These are phyloP conservation scores for Quercus alba DNA, from an alignment of 306 rosid genomes.

Conservation along the genomic window DNA sequence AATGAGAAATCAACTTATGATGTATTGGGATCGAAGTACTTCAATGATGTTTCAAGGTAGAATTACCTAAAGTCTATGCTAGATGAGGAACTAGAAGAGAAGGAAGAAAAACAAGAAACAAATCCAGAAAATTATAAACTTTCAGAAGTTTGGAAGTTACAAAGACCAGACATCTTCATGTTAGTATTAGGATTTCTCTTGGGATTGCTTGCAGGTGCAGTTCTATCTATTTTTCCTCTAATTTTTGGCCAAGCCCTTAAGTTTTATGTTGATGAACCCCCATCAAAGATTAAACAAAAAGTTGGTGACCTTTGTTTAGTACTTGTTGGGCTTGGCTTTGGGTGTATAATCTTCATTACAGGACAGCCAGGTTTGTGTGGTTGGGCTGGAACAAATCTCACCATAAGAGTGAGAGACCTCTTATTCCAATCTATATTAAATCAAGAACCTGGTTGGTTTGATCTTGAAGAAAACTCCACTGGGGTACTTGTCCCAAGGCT, in stretches of 20 bases:
- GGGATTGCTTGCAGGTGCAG: conserved; percentile 77
- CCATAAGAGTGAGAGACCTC: conserved; percentile 72
- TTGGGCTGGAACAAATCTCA: conserved; percentile 88
- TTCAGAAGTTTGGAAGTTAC: conserved; percentile 64
- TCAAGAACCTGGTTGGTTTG: conserved; percentile 99
- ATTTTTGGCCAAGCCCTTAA: conserved; percentile 62
- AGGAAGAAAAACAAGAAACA: conserved; percentile 29
- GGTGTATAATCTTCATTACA: conserved; percentile 74
- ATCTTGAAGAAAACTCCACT: conserved; percentile 73
- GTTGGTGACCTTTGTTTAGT: conserved; percentile 57
- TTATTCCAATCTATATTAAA: conserved; percentile 68
- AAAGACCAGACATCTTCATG: conserved; percentile 57
- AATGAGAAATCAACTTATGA: conserved; percentile 38
- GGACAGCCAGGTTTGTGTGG: conserved; percentile 96
- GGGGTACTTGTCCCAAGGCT: conserved; percentile 75
- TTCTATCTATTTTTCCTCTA: conserved; percentile 71
- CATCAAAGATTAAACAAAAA: conserved; percentile 36
- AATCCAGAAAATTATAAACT: conserved; percentile 38
- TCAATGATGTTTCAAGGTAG: conserved; percentile 11
- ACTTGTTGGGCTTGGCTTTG: conserved; percentile 75
- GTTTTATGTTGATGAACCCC: conserved; percentile 43
- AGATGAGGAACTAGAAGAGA: conserved; percentile 32
- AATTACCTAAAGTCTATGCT: conserved; percentile 17
- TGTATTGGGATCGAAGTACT: conserved; percentile 18
- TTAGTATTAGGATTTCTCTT: conserved; percentile 59